phyloP scores from a whole-genome alignment of 441 rosid genomes.

The Jatropha multifida region DNA sequence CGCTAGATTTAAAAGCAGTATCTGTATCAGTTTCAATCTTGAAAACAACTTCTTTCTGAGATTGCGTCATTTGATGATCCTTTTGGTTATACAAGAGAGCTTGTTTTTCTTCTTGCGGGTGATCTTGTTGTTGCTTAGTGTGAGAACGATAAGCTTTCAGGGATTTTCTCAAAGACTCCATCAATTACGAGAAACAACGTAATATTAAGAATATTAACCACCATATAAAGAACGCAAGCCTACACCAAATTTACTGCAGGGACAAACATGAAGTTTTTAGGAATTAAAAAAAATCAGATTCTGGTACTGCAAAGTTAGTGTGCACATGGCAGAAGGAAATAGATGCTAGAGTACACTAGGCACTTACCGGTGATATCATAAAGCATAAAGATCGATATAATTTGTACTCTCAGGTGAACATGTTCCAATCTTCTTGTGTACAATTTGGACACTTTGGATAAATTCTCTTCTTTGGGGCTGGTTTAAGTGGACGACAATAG shows the following conservation, averaged over 20 bases:
- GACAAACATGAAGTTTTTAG: not conserved
- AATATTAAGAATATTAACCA: not conserved
- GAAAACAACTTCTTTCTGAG: constrained; percentile 26
- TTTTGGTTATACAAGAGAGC: constrained; percentile 24
- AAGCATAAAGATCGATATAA: constrained; percentile 4
- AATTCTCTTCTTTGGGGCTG: not conserved
- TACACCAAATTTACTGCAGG: not conserved
- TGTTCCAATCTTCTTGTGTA: not conserved
- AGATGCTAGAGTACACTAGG: not conserved
- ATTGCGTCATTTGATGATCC: constrained; percentile 17
- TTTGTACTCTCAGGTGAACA: not conserved
- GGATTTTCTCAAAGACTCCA: constrained; percentile 32
- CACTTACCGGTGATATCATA: not conserved
- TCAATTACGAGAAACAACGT: not conserved
- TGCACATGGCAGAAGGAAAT: not conserved
- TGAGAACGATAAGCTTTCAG: constrained; percentile 22
- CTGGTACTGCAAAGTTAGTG: not conserved
- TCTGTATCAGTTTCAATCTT: constrained; percentile 25
- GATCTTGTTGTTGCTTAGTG: constrained; percentile 24
- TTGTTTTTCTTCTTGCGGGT: constrained; percentile 26
- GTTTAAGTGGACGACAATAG: not conserved
- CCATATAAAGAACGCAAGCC: not conserved
- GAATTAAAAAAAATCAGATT: not conserved
- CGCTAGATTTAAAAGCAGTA: constrained; percentile 12
- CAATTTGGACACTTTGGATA: not conserved